Conservation (phyloP, 2,329 filamentous ascomycete genomes). For the Colletotrichum sp. region DNA sequence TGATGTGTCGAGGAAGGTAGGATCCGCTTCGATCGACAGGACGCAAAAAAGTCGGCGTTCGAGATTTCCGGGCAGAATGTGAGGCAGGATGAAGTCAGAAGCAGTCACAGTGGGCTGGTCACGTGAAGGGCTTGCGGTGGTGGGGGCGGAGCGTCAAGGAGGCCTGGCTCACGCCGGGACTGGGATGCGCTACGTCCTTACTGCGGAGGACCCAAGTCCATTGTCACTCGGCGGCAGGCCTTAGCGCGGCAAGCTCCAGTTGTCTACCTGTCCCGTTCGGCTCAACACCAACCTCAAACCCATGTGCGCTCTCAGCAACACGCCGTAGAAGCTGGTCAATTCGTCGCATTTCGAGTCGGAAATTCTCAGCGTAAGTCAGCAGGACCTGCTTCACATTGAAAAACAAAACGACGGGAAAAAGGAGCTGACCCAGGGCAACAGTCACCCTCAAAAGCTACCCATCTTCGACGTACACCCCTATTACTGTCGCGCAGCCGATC, state of each 20-base stretch:
- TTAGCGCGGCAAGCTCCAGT: conserved; percentile 18
- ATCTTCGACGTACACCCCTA: conserved; percentile 19
- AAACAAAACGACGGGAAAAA: background rate
- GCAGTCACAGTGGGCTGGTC: conserved; percentile 16
- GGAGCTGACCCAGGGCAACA: background rate
- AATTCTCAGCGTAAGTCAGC: background rate
- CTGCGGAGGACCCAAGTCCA: conserved; percentile 5
- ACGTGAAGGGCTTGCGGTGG: conserved; percentile 20
- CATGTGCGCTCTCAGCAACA: background rate
- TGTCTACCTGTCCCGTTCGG: conserved; percentile 17
- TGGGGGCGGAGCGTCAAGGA: conserved; percentile 18
- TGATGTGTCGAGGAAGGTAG: background rate
- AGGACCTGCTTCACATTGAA: background rate
- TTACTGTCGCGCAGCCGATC: background rate
- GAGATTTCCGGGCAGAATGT: background rate
- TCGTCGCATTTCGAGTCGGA: background rate
- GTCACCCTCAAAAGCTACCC: conserved; percentile 12
- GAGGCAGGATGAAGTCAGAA: conserved; percentile 21
- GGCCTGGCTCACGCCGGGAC: background rate
- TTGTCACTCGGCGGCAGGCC: conserved; percentile 4
- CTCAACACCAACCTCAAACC: background rate
- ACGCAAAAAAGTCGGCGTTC: conserved; percentile 14
- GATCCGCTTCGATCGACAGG: conserved; percentile 10
- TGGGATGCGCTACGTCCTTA: background rate
- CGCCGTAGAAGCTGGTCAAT: background rate